phyloP scores from a whole-genome alignment of 805 yeast genomes.

The Phaffomyces antillensis region DNA sequence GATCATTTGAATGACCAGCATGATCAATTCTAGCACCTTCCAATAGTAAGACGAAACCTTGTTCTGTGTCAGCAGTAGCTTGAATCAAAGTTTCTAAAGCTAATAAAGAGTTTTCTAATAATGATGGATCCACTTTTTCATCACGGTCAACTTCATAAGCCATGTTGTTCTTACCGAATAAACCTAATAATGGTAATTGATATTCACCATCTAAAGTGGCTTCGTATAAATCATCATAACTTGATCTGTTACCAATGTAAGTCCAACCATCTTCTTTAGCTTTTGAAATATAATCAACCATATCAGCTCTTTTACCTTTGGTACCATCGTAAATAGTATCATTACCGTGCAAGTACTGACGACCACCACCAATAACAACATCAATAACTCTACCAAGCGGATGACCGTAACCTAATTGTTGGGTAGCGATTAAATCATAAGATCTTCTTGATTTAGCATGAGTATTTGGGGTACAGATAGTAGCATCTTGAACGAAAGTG shows the following conservation, averaged over 20 bases:
- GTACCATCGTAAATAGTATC: slow-evolving; percentile 24
- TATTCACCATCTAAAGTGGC: slow-evolving; percentile 47
- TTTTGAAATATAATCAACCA: slow-evolving; percentile 55
- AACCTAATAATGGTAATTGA: slow-evolving; percentile 65
- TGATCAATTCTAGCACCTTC: slow-evolving; percentile 94
- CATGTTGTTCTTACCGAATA: slow-evolving; percentile 65
- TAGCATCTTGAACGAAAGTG: slow-evolving; percentile 87
- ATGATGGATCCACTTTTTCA: slow-evolving; percentile 53
- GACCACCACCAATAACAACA: slow-evolving; percentile 84
- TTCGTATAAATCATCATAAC: slow-evolving; percentile 44
- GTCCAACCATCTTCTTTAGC: slow-evolving; percentile 58
- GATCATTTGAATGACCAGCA: slow-evolving; percentile 89
- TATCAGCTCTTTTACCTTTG: slow-evolving; percentile 62
- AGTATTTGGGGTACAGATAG: slow-evolving; percentile 82
- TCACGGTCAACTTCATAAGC: slow-evolving; percentile 80
- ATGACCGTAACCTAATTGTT: slow-evolving; percentile 67
- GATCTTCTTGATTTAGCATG: slow-evolving; percentile 69
- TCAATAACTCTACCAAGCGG: slow-evolving; percentile 76
- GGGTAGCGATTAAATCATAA: slow-evolving; percentile 78
- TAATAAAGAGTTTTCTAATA: slow-evolving; percentile 66
- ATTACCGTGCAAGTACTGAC: slow-evolving; percentile 69
- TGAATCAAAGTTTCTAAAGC: slow-evolving; percentile 63
- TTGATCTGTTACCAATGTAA: slow-evolving; percentile 51
- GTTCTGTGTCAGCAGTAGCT: slow-evolving; percentile 65
- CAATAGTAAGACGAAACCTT: slow-evolving; percentile 77